Evolutionary conservation across 2,329 filamentous ascomycete species (phyloP).

Genomic region (Colletotrichum sp.): DNA sequence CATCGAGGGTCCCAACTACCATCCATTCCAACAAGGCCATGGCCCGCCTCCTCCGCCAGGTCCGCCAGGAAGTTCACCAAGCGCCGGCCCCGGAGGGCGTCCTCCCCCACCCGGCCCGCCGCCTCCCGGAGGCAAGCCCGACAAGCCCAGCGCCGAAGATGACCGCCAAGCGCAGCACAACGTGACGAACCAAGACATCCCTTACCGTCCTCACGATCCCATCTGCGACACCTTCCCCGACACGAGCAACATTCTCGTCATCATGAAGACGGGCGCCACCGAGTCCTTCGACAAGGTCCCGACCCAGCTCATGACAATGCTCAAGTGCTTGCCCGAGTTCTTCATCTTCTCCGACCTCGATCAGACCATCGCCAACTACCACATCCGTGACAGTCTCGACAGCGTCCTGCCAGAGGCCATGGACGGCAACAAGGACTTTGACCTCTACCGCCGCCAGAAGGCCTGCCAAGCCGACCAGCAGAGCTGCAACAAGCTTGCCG

Average conservation of each 20-base stretch:
- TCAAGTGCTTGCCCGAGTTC: slow-evolving; percentile 54
- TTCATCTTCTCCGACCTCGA: slow-evolving; percentile 65
- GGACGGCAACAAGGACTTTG: slow-evolving; percentile 54
- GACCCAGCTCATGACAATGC: slow-evolving; percentile 57
- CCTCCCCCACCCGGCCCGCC: not conserved
- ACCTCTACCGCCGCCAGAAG: slow-evolving; percentile 50
- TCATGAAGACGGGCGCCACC: slow-evolving; percentile 64
- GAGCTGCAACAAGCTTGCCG: slow-evolving; percentile 42
- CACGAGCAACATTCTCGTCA: slow-evolving; percentile 50
- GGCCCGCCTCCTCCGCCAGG: not conserved
- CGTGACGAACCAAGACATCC: slow-evolving; percentile 12
- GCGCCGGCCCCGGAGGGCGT: slow-evolving; percentile 5
- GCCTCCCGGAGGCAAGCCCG: not conserved
- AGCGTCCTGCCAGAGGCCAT: slow-evolving; percentile 47
- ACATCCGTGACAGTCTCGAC: slow-evolving; percentile 52
- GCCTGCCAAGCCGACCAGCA: slow-evolving; percentile 50
- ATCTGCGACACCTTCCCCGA: slow-evolving; percentile 46
- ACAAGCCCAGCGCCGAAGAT: not conserved
- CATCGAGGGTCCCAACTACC: slow-evolving; percentile 32
- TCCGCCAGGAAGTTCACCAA: slow-evolving; percentile 17
- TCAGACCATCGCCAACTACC: slow-evolving; percentile 48
- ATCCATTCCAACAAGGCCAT: slow-evolving; percentile 12
- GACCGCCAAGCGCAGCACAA: slow-evolving; percentile 4
- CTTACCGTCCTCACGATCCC: slow-evolving; percentile 27
- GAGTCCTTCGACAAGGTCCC: slow-evolving; percentile 57